These are phyloP conservation scores for Candida sakaeoensis DNA, from an alignment of 805 yeast species.

Conservation along the genomic window DNA sequence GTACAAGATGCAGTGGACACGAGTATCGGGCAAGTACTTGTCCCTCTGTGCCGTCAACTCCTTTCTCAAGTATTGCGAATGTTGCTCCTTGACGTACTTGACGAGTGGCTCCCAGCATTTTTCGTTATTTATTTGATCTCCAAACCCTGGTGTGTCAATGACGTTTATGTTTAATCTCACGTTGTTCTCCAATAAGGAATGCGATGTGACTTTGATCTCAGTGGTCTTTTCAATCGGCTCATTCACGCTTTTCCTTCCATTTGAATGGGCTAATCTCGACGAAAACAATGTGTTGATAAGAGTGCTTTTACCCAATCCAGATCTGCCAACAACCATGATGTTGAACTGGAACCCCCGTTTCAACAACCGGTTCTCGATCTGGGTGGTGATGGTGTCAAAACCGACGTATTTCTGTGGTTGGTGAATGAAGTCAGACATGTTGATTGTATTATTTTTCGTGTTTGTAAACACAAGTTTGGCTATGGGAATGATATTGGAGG, in stretches of 20 bases:
- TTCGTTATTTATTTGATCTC: conserved; percentile 92
- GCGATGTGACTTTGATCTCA: conserved; percentile 72
- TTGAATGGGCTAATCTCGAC: conserved; percentile 68
- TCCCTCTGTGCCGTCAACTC: conserved; percentile 95
- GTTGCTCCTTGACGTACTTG: conserved; percentile 93
- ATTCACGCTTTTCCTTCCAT: conserved; percentile 62
- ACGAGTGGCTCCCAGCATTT: conserved; percentile 96
- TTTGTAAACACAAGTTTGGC: neutral
- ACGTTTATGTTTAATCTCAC: conserved; percentile 83
- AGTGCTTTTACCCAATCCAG: conserved; percentile 94
- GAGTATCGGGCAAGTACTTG: conserved; percentile 72
- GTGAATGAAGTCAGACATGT: neutral
- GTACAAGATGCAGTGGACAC: conserved; percentile 91
- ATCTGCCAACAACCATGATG: conserved; percentile 84
- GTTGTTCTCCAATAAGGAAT: conserved; percentile 74
- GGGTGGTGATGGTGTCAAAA: conserved; percentile 92
- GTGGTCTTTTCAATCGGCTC: conserved; percentile 84
- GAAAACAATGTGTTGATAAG: conserved; percentile 87
- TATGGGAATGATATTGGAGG: too few relatives aligned
- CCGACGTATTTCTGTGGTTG: conserved; percentile 86
- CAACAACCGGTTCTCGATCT: conserved; percentile 87
- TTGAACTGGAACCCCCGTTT: conserved; percentile 94
- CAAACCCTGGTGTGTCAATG: conserved; percentile 97
- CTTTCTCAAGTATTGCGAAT: conserved; percentile 83
- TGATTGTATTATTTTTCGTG: neutral